Conservation (phyloP, 768 basidiomycete species). For the Lactifluus pinguis region DNA sequence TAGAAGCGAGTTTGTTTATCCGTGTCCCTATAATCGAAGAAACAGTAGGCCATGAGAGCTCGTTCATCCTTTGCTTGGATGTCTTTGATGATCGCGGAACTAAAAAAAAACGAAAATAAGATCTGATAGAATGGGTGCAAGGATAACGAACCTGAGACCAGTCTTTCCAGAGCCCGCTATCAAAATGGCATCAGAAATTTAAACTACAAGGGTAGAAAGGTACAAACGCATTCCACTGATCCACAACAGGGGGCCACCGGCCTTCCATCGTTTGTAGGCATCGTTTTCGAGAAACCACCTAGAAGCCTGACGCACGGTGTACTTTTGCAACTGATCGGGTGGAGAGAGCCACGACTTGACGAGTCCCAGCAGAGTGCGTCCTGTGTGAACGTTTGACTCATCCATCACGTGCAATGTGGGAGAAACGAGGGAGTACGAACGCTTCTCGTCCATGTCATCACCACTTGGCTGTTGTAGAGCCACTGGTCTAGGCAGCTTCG, state of each 20-base stretch:
- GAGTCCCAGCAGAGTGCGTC: background rate
- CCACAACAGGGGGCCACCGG: background rate
- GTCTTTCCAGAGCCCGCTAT: conserved; percentile 5
- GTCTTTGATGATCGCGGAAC: background rate
- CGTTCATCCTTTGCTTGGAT: background rate
- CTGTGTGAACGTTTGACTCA: background rate
- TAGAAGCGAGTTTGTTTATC: background rate
- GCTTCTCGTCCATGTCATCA: background rate
- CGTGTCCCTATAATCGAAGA: background rate
- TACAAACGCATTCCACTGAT: conserved; percentile 1
- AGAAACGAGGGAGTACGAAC: background rate
- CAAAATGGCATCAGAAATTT: background rate
- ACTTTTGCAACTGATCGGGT: background rate
- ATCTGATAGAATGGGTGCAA: background rate
- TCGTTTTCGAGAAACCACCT: background rate
- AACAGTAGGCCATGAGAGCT: background rate
- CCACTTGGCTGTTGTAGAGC: too few relatives aligned
- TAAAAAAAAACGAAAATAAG: background rate
- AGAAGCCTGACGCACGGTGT: background rate
- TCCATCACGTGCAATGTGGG: background rate
- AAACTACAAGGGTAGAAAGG: background rate
- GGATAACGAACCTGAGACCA: background rate
- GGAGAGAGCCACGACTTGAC: background rate
- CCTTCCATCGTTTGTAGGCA: background rate
- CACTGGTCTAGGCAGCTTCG: background rate